These are phyloP conservation scores for Periconia digitata DNA, from an alignment of 2,329 filamentous ascomycete species.

Conservation along the genomic window DNA sequence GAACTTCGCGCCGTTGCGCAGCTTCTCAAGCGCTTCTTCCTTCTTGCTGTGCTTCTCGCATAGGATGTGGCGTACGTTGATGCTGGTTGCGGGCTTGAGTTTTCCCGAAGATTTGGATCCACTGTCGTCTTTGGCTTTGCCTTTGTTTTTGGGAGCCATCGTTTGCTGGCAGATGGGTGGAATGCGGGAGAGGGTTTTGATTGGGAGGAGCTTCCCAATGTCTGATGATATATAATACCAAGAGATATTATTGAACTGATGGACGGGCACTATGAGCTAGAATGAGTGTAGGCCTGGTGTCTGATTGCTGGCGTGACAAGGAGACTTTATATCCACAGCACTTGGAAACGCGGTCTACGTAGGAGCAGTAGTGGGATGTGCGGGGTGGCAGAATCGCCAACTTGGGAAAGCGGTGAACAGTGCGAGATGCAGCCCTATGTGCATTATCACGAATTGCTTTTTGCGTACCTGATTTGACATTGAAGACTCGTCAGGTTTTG, in stretches of 20 bases:
- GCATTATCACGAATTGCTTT: too few relatives aligned
- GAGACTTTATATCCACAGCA: too few relatives aligned
- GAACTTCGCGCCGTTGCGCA: conserved; percentile 69
- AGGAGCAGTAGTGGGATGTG: too few relatives aligned
- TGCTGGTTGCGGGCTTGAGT: conserved; percentile 64
- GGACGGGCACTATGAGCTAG: too few relatives aligned
- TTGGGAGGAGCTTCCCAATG: not conserved
- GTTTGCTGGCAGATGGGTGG: not conserved
- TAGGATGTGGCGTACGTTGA: conserved; percentile 74
- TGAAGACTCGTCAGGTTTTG: not conserved
- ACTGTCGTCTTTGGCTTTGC: conserved; percentile 24
- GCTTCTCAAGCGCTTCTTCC: conserved; percentile 71
- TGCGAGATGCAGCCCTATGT: too few relatives aligned
- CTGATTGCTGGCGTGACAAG: too few relatives aligned
- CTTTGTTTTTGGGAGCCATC: conserved; percentile 34
- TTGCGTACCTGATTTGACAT: too few relatives aligned
- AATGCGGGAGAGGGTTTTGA: not conserved
- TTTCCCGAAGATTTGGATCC: conserved; percentile 45
- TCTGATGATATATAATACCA: too few relatives aligned
- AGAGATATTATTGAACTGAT: too few relatives aligned
- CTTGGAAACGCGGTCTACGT: too few relatives aligned
- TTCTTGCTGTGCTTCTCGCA: conserved; percentile 79
- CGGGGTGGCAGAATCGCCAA: conserved; percentile 8
- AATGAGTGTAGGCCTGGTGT: too few relatives aligned
- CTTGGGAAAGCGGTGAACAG: conserved; percentile 8